A percentile compares a stretch with the other conserved stretches of the same genome.
Evolutionary conservation across 257 asterid genomes (phyloP).

Genomic region (Solanum ossicruentum): DNA sequence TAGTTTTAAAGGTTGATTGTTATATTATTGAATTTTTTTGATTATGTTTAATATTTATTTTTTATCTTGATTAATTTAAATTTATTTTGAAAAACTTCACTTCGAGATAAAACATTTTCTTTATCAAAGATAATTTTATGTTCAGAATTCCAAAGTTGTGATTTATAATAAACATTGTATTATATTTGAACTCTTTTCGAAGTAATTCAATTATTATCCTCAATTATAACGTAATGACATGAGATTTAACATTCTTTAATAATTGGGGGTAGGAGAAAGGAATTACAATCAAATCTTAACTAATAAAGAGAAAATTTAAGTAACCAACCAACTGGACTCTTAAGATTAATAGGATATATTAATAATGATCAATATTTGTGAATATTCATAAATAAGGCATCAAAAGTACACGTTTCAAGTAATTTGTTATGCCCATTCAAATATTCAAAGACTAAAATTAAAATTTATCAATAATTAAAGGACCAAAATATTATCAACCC

Average conservation of each 20-base stretch:
- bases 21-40: background rate
- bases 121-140: background rate
- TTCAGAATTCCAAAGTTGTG: background rate
- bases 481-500: background rate
- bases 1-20: background rate
- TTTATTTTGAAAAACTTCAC: background rate
- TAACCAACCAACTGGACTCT: no score
- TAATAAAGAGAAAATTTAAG: no score
- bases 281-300: no score
- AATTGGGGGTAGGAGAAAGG: no score
- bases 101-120: background rate
- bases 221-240: no score
- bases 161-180: background rate
- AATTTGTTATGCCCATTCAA: background rate
- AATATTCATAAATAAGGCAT: background rate
- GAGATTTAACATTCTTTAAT: no score
- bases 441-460: background rate
- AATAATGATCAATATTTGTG: no score
- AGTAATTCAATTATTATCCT: no score
- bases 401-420: background rate
- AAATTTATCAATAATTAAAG: background rate
- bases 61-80: background rate
- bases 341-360: no score
- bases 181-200: no score
- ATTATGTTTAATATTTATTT: no score